phyloP scores from a whole-genome alignment of 2,329 filamentous ascomycete genomes.

The Lecanoromycetidae sp. region DNA sequence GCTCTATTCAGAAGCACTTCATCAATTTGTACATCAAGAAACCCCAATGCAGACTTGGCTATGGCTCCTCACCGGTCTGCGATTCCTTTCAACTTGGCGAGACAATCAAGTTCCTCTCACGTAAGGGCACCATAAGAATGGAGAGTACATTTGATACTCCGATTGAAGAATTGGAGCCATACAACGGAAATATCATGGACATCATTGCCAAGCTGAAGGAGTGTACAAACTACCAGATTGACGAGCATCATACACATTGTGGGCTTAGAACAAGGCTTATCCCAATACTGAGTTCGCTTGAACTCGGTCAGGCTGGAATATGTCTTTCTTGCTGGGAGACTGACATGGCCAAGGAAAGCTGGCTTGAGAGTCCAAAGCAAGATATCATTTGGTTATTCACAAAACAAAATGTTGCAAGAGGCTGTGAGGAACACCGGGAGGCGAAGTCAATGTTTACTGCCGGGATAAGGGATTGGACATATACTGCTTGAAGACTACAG shows the following conservation, averaged over 20 bases:
- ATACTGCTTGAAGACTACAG: neutral
- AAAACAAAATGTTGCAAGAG: neutral
- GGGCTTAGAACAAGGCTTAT: constrained; percentile 31
- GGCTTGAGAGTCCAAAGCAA: constrained; percentile 12
- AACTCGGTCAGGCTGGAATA: constrained; percentile 1
- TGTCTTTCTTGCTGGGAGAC: constrained; percentile 17
- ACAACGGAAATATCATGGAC: constrained; percentile 9
- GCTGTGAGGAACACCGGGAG: constrained; percentile 4
- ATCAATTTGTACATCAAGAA: constrained; percentile 26
- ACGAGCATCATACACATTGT: constrained; percentile 30
- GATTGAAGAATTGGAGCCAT: constrained; percentile 14
- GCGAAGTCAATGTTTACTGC: constrained; percentile 17
- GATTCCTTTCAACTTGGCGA: constrained; percentile 35
- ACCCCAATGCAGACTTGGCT: constrained; percentile 30
- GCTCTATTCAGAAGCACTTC: constrained; percentile 32
- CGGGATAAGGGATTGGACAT: constrained; percentile 15
- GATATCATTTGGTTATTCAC: constrained; percentile 7
- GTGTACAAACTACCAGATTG: constrained; percentile 33
- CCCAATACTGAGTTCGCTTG: constrained; percentile 26
- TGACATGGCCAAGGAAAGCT: constrained; percentile 13
- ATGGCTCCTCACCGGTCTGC: constrained; percentile 32
- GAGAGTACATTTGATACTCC: constrained; percentile 25
- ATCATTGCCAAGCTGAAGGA: constrained; percentile 29
- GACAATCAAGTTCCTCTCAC: constrained; percentile 32
- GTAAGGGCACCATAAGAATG: constrained; percentile 32